These are phyloP conservation scores for Candida hispaniensis DNA, from an alignment of 805 yeast genomes.

Conservation along the genomic window DNA sequence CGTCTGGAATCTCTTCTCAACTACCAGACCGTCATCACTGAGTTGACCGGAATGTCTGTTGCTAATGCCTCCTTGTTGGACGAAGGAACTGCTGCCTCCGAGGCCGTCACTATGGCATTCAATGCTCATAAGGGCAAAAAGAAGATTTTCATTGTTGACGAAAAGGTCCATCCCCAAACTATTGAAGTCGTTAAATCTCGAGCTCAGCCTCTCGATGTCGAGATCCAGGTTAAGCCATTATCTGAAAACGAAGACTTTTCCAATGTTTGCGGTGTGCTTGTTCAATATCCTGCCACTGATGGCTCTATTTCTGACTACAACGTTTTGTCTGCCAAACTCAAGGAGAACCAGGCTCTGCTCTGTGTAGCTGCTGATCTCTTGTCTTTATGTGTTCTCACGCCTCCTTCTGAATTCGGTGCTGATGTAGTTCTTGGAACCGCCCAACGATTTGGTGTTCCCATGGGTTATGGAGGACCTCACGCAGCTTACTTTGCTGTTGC, in stretches of 20 bases:
- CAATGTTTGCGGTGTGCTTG: slow-evolving; percentile 65
- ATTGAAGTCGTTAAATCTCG: slow-evolving; percentile 67
- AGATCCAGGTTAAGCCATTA: slow-evolving; percentile 48
- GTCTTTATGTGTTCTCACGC: slow-evolving; percentile 73
- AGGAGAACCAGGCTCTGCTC: slow-evolving; percentile 40
- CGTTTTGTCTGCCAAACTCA: slow-evolving; percentile 53
- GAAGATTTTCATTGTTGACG: slow-evolving; percentile 58
- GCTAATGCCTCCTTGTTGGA: slow-evolving; percentile 92
- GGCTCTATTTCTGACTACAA: slow-evolving; percentile 52
- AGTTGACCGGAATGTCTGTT: slow-evolving; percentile 86
- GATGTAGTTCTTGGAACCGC: slow-evolving; percentile 88
- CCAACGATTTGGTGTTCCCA: slow-evolving; percentile 95
- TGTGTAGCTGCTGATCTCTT: slow-evolving; percentile 86
- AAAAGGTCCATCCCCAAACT: slow-evolving; percentile 75
- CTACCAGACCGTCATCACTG: slow-evolving; percentile 84
- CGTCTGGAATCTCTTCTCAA: slow-evolving; percentile 82
- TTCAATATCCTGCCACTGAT: slow-evolving; percentile 84
- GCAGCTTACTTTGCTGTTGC: slow-evolving; percentile 93
- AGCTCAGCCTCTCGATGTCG: slow-evolving; percentile 62
- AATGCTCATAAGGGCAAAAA: slow-evolving; percentile 59
- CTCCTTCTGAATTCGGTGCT: slow-evolving; percentile 81
- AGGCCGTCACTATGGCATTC: slow-evolving; percentile 82
- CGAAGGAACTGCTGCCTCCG: slow-evolving; percentile 96
- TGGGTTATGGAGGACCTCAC: slow-evolving; percentile 98
- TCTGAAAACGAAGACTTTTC: slow-evolving; percentile 30